Evolutionary conservation across 495 filamentous ascomycete species (phyloP).

Genomic region (Tuber borchii): DNA sequence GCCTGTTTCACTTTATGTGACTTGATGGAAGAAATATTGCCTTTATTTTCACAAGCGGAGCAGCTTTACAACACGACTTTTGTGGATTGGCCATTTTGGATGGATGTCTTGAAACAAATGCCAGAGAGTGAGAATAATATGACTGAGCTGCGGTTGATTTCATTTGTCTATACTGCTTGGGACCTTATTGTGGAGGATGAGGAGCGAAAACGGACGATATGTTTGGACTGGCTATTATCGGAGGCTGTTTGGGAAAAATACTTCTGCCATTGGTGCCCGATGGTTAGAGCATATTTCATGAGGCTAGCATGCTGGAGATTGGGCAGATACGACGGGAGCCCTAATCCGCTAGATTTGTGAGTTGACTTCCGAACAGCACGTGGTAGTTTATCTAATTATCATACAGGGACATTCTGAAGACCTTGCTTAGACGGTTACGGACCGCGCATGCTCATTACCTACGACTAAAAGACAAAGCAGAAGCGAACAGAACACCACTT

Average conservation of each 20-base stretch:
- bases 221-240: slow-evolving; percentile 72
- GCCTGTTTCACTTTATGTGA: slow-evolving; percentile 91
- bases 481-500: slow-evolving; percentile 50
- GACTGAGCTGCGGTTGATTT: slow-evolving; percentile 82
- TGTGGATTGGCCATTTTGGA: slow-evolving; percentile 85
- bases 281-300: slow-evolving; percentile 95
- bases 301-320: slow-evolving; percentile 88
- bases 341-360: slow-evolving; percentile 64
- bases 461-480: slow-evolving; percentile 60
- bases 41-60: slow-evolving; percentile 38
- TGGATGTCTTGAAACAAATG: slow-evolving; percentile 75
- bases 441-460: slow-evolving; percentile 74
- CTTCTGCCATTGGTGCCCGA: slow-evolving; percentile 97
- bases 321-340: slow-evolving; percentile 66
- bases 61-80: slow-evolving; percentile 26
- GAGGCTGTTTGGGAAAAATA: slow-evolving; percentile 71
- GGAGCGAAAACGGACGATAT: slow-evolving; percentile 63
- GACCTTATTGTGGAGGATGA: slow-evolving; percentile 61
- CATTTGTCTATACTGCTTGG: slow-evolving; percentile 81
- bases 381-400: slow-evolving; percentile 21
- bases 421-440: slow-evolving; percentile 62
- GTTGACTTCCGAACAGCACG: slow-evolving; percentile 37
- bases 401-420: slow-evolving; percentile 58
- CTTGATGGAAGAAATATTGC: slow-evolving; percentile 70
- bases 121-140: slow-evolving; percentile 84